These are phyloP conservation scores for Fraxinus excelsior DNA, from an alignment of 257 asterid species.

Conservation along the genomic window DNA sequence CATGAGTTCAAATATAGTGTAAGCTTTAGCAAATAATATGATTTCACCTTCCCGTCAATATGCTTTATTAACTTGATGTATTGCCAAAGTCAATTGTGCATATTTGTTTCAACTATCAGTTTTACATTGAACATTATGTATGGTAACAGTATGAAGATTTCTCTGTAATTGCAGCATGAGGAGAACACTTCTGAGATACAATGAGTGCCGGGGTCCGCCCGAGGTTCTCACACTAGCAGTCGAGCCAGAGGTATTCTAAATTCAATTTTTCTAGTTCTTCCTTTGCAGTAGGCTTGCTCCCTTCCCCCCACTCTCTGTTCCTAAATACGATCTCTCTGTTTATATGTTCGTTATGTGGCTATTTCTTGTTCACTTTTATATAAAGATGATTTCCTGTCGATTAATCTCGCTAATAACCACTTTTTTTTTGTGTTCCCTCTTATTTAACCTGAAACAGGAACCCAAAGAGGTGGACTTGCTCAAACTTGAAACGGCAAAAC, in stretches of 20 bases:
- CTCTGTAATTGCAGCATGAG: constrained; percentile 54
- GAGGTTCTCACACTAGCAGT: constrained; percentile 21
- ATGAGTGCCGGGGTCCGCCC: constrained; percentile 13
- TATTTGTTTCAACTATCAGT: not conserved
- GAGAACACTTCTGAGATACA: constrained; percentile 37
- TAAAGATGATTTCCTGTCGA: too few relatives aligned
- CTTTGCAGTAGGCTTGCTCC: not conserved
- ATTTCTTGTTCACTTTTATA: too few relatives aligned
- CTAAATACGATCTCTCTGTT: not conserved
- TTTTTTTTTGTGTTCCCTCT: not conserved
- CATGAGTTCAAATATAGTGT: too few relatives aligned
- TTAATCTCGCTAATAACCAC: not conserved
- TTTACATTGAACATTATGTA: not conserved
- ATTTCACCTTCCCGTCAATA: too few relatives aligned
- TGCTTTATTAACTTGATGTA: too few relatives aligned
- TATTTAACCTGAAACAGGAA: constrained; percentile 39
- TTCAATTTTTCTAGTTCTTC: not conserved
- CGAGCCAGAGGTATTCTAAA: constrained; percentile 47
- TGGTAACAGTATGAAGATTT: not conserved
- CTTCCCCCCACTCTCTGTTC: not conserved
- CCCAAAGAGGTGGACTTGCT: constrained; percentile 52
- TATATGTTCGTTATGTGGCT: too few relatives aligned
- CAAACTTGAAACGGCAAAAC: constrained; percentile 57
- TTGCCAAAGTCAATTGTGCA: not conserved
- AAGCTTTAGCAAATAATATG: too few relatives aligned